Base-by-base conservation (phyloP, 176 grass and related monocot genomes). In the Ensete ventricosum region DNA sequence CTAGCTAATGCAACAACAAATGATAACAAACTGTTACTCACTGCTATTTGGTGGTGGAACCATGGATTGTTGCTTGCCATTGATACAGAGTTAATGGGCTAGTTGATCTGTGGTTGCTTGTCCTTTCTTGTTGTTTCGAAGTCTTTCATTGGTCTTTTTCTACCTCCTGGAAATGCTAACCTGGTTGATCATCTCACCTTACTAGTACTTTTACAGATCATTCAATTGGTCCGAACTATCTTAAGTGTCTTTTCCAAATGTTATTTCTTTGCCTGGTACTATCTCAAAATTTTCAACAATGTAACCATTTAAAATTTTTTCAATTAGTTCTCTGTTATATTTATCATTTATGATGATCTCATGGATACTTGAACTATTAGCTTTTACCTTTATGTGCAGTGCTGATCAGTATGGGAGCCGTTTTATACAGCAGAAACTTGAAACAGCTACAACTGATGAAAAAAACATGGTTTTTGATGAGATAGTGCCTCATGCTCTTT, bases 401-500 rank as follows among this genome's bases (percentile, higher is more conserved):
- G 53, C 72, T 74, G 72, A 74, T 55, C 72, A 74, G 25, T 74
- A 74, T 55, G 72, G 72, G 26, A 74, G 72, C 25, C 20, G 72
- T 9, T 74, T 74, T 29, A 55, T 74, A 55, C 72, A 74, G 53
- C 72, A 74, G 25, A 74, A 74, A 55, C 72, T 74, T 57, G 72
- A 74, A 55, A 74, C 72, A 29, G 72, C 72, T 29, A 74, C 53
- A 12, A 34, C 21, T 9, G 72, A 74, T 27, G 72, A 74, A 29
- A 74, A 74, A 27, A 27, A 74, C 23, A 74, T 74, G 72, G 72
- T 74, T 58, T 74, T 74, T 74, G 53, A 57, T 17, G 72, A 74
- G 25, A 74, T 74, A 54, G 57, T 74, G 72, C 72, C 72, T 55
- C 72, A 74, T 2, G 72, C 72, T 55, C 17, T 74, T 19, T 55